Percentiles rank a stretch among this genome's conserved stretches.
Conservation (phyloP, 2,329 filamentous ascomycete species). For the Curvularia sp. region DNA sequence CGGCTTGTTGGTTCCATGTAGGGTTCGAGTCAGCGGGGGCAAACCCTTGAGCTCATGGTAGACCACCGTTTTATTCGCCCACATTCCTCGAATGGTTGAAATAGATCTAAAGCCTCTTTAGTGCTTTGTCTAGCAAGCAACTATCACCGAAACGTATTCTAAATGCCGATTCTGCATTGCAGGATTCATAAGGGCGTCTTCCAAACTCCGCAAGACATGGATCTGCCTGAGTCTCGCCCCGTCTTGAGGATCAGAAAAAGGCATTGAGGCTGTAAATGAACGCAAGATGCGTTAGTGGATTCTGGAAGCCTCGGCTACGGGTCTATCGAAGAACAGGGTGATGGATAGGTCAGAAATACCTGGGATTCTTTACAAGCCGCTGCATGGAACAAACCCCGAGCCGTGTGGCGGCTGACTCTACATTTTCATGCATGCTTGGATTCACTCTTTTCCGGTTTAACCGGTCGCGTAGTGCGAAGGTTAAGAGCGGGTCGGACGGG, state of each 20-base stretch:
- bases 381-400: conserved; percentile 9
- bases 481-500: conserved; percentile 1
- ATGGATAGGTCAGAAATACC: conserved; percentile 13
- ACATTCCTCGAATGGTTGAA: conserved; percentile 13
- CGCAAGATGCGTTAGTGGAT: not conserved
- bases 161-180: conserved; percentile 8
- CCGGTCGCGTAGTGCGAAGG: conserved; percentile 8
- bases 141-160: conserved; percentile 18
- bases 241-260: conserved; percentile 5
- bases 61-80: conserved; percentile 11
- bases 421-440: not conserved
- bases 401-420: conserved; percentile 14
- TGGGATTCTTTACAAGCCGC: conserved; percentile 13
- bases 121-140: conserved; percentile 4
- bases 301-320: conserved; percentile 11
- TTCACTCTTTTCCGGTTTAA: conserved; percentile 8
- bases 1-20: conserved; percentile 22
- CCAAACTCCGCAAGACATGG: conserved; percentile 16
- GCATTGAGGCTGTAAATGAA: conserved; percentile 15
- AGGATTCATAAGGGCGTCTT: conserved; percentile 9
- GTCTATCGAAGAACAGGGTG: conserved; percentile 6
- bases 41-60: conserved; percentile 6
- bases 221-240: conserved; percentile 19
- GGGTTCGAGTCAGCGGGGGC: conserved; percentile 21
- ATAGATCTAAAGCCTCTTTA: conserved; percentile 14